Base-by-base conservation (phyloP, 169 alveolate genomes). In the Eimeria praecox region DNA sequence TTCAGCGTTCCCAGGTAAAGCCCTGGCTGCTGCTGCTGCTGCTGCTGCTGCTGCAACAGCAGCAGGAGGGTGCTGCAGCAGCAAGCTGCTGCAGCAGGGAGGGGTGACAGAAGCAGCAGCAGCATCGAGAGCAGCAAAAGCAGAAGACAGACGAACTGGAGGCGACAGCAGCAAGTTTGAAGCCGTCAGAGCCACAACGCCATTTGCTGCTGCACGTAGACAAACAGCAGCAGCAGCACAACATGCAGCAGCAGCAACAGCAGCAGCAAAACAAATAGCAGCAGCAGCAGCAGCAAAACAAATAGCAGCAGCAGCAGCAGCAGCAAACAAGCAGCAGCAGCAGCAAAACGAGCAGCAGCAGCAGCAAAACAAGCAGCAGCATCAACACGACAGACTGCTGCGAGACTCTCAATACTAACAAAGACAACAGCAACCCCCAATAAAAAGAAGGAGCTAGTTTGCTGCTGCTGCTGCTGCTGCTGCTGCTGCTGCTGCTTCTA, bases 71-170 rank as follows among this genome's bases (percentile, higher is more conserved):
- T 30, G 91, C 91, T 83, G 91, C 56, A 52, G 75, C 91, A 54
- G 91, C 91, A 83, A 33, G 91, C 35, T 83, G 91, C 91, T 83
- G 91, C 71, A 83, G 77, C 71, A 54, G 27, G 91, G 91, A 54
- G 91, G 77, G 33, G 75, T 46, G 27, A 54, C 91, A 54, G 75
- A 40, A 52, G 91, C 91, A 49, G 91, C 91, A 14, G 91, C 91
- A 83, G 91, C 91, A 54, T 83, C 91, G 20, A 83, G 91, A 16
- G 91, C 91, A 83, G 91, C 91, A 83, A 83, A 83, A 16, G 91
- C 91, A 30, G 75, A 40, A n/a, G 91, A 83, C 30, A 83, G 52
- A 4, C 49, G 75, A 38, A 83, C 91, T 49, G 91, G 30, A 30
- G 91, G 91, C 27, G 91, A 3, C n/a, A 83, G 91, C 33, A 83